Conservation (phyloP, 306 rosid species). For the Malus sylvestris region DNA sequence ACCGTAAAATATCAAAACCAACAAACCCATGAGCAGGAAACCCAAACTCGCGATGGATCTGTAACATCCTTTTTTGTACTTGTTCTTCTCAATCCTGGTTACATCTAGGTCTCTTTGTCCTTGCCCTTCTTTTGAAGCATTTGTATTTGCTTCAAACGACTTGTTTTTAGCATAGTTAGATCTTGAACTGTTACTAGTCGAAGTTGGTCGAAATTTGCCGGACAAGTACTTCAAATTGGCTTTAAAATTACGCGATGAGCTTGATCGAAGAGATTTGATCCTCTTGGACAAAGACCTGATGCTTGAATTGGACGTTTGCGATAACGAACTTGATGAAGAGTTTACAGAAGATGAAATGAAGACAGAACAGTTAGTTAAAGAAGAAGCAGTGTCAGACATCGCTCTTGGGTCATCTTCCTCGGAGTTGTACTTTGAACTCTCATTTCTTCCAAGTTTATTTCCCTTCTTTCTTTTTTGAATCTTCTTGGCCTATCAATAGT, state of each 20-base stretch:
- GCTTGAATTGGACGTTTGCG: background rate
- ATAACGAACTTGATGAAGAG: background rate
- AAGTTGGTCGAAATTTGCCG: background rate
- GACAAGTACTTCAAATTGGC: background rate
- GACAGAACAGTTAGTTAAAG: background rate
- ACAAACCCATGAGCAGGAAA: slow-evolving; percentile 16
- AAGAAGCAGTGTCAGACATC: background rate
- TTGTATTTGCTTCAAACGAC: background rate
- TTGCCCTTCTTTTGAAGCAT: background rate
- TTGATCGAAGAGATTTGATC: background rate
- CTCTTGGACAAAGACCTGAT: background rate
- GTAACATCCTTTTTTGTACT: background rate
- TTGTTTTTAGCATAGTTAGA: background rate
- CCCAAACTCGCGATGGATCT: background rate
- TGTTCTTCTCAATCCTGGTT: background rate
- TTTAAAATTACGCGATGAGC: background rate
- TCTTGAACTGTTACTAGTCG: background rate
- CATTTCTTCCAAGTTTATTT: background rate
- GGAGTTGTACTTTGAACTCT: background rate
- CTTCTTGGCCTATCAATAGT: background rate
- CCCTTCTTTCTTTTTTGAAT: background rate
- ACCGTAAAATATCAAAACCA: slow-evolving; percentile 20
- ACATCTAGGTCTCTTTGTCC: background rate
- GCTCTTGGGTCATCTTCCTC: background rate
- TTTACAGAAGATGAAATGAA: background rate